Percentiles rank a stretch among this genome's conserved stretches.
phyloP scores from a whole-genome alignment of 306 rosid species.

The Crataegus laevigata region DNA sequence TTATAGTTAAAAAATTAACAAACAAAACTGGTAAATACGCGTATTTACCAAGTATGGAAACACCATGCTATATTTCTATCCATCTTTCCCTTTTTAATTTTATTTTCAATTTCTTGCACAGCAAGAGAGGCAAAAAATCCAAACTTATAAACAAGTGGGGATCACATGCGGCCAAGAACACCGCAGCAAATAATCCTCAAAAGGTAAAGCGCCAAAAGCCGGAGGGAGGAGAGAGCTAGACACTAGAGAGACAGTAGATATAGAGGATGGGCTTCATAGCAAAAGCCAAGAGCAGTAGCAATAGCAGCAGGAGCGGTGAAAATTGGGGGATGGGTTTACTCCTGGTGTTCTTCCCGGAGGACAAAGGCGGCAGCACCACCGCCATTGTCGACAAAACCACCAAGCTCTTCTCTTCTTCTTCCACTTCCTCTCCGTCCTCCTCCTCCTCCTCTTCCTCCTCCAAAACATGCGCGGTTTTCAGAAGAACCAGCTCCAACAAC shows the following conservation, averaged over 20 bases:
- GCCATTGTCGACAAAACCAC: constrained; percentile 23
- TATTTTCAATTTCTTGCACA: not conserved
- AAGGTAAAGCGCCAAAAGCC: not conserved
- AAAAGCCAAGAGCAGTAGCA: not conserved
- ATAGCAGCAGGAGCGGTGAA: not conserved
- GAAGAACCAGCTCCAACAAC: constrained; percentile 23
- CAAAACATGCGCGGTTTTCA: not conserved
- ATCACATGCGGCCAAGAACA: not conserved
- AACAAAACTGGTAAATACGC: not conserved
- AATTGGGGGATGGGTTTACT: constrained; percentile 61
- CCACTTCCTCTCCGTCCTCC: not conserved
- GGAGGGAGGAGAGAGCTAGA: not conserved
- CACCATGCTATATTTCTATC: not conserved
- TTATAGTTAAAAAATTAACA: not conserved
- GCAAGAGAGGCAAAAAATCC: not conserved
- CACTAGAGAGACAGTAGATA: not conserved
- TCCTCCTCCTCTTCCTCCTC: constrained; percentile 18
- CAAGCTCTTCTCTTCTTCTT: constrained; percentile 23
- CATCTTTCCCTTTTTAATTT: not conserved
- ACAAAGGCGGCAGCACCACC: constrained; percentile 7
- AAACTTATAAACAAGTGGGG: not conserved
- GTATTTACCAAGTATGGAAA: not conserved
- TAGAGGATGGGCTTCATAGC: constrained; percentile 20
- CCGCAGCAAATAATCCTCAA: not conserved
- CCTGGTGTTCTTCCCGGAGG: constrained; percentile 63